Evolutionary conservation across 2,329 filamentous ascomycete species (phyloP).

Genomic region (Juglanconis juglandina): DNA sequence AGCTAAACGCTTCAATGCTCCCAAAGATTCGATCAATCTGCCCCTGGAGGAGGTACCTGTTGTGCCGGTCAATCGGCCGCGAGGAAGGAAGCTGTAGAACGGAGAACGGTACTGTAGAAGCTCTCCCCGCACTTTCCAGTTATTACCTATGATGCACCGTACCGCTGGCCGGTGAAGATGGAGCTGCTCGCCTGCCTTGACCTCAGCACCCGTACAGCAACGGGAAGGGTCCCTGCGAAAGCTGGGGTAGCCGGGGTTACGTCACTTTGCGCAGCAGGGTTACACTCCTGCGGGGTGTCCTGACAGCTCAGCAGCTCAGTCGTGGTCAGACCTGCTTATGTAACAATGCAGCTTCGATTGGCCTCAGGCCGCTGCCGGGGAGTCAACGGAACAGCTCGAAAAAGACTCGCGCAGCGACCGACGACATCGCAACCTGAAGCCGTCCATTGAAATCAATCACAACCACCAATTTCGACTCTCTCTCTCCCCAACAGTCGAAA

Average conservation of each 20-base stretch:
- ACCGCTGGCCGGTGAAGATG: background rate
- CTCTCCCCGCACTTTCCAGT: background rate
- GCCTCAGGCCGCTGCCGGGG: constrained; percentile 18
- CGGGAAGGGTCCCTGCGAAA: constrained; percentile 4
- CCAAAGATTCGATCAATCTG: too few species aligned
- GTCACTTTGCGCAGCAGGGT: background rate
- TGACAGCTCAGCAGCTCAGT: too few species aligned
- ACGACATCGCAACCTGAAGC: constrained; percentile 10
- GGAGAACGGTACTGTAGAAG: background rate
- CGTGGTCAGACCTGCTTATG: constrained; percentile 7
- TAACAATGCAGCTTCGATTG: background rate
- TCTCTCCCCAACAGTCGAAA: constrained; percentile 33
- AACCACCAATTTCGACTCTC: constrained; percentile 29
- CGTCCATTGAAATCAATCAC: constrained; percentile 27
- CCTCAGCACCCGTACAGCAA: background rate
- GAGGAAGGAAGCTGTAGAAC: background rate
- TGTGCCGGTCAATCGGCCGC: constrained; percentile 1
- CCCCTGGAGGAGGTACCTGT: constrained; percentile 2
- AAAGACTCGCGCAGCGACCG: constrained; percentile 26
- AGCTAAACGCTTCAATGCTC: constrained; percentile 2
- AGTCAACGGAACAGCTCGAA: constrained; percentile 23
- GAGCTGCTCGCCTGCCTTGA: background rate
- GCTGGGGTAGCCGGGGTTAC: constrained; percentile 12
- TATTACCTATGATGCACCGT: background rate
- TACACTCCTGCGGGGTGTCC: background rate